Evolutionary conservation across 1,284 basidiomycete species (phyloP).

Genomic region (Ustilago loliicola): DNA sequence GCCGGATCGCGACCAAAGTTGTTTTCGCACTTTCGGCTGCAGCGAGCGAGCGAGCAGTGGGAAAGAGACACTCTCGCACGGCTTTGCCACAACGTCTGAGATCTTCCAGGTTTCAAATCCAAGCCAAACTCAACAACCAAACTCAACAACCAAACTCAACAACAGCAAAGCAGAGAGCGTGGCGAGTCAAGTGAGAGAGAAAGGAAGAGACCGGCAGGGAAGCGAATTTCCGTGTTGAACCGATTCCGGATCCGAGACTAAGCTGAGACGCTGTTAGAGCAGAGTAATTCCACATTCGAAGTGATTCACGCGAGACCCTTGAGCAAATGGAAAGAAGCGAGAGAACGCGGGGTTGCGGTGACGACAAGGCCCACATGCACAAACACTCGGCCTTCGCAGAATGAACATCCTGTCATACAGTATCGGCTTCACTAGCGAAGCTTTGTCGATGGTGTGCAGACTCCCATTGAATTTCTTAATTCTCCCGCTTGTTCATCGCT

Average conservation of each 20-base stretch:
- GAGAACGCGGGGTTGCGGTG: background rate
- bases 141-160: background rate
- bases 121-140: too few species aligned
- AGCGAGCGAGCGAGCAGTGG: background rate
- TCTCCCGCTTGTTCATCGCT: too few species aligned
- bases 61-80: background rate
- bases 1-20: background rate
- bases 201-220: too few species aligned
- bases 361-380: background rate
- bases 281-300: background rate
- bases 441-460: too few species aligned
- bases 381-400: too few species aligned
- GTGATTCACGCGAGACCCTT: background rate
- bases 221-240: background rate
- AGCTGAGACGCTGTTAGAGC: background rate
- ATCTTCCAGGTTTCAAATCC: too few species aligned
- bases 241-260: background rate
- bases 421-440: too few species aligned
- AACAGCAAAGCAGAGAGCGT: too few species aligned
- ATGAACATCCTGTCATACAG: too few species aligned
- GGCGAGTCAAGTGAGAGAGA: background rate
- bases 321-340: background rate
- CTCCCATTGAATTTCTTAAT: too few species aligned
- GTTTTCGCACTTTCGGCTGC: too few species aligned
- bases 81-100: slow-evolving; percentile 2